Evolutionary conservation across 2,329 filamentous ascomycete genomes (phyloP).

Genomic region (Sarocladium brachiariae): DNA sequence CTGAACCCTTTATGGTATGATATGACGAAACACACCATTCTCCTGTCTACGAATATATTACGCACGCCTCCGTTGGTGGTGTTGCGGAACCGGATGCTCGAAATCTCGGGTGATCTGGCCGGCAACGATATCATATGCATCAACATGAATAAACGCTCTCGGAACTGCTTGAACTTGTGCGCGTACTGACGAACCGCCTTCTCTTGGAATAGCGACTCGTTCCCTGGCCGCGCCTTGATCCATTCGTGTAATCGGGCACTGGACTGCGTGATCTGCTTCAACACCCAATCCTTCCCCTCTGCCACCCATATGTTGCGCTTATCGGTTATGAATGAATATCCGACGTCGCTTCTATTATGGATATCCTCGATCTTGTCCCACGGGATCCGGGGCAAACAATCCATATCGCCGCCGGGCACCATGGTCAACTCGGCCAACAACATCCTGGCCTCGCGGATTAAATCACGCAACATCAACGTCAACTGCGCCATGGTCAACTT

Average conservation of each 20-base stretch:
- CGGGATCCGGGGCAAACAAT: not conserved
- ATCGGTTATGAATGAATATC: not conserved
- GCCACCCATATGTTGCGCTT: not conserved
- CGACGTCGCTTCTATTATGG: not conserved
- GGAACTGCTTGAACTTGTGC: not conserved
- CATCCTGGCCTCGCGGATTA: not conserved
- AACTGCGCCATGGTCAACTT: not conserved
- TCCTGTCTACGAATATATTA: not conserved
- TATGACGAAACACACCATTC: not conserved
- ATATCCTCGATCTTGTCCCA: not conserved
- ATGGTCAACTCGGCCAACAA: not conserved
- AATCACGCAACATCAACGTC: not conserved
- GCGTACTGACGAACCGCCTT: not conserved
- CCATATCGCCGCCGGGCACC: not conserved
- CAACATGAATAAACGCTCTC: not conserved
- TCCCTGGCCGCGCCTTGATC: not conserved
- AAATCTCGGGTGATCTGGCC: not conserved
- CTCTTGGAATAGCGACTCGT: not conserved
- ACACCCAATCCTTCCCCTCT: not conserved
- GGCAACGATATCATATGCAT: not conserved
- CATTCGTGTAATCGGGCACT: not conserved
- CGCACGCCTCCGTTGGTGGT: not conserved
- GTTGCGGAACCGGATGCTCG: not conserved
- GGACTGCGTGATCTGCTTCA: not conserved
- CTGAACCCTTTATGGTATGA: not conserved